phyloP scores from a whole-genome alignment of 2,329 filamentous ascomycete species.

The Cladophialophora carrionii region DNA sequence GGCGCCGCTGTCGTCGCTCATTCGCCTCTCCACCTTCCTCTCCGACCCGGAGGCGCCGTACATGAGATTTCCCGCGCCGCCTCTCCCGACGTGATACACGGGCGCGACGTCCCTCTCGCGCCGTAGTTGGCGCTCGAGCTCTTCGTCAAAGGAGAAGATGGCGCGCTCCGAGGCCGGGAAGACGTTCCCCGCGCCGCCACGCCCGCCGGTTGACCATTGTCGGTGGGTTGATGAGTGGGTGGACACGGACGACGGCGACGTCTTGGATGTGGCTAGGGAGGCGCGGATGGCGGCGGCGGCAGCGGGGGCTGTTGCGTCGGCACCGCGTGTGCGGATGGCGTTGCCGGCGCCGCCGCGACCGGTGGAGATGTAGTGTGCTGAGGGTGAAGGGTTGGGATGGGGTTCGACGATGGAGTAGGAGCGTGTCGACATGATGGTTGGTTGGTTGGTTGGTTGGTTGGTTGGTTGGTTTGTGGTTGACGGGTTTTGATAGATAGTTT shows the following conservation, averaged over 20 bases:
- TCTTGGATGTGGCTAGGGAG: slow-evolving; percentile 42
- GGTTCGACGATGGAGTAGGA: slow-evolving; percentile 64
- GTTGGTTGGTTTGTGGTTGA: slow-evolving; percentile 11
- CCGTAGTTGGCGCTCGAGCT: slow-evolving; percentile 61
- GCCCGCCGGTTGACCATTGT: slow-evolving; percentile 51
- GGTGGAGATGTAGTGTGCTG: slow-evolving; percentile 53
- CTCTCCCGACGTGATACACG: slow-evolving; percentile 66
- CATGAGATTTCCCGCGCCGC: slow-evolving; percentile 60
- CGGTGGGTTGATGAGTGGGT: slow-evolving; percentile 45
- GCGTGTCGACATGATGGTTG: slow-evolving; percentile 27
- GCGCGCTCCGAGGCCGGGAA: slow-evolving; percentile 55
- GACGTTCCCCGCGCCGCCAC: slow-evolving; percentile 61
- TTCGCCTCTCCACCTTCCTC: slow-evolving; percentile 9
- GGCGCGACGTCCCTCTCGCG: slow-evolving; percentile 59
- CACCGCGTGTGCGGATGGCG: slow-evolving; percentile 57
- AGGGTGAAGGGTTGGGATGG: slow-evolving; percentile 57
- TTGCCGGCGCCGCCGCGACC: slow-evolving; percentile 69
- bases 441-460: slow-evolving; percentile 15
- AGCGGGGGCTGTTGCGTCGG: slow-evolving; percentile 51
- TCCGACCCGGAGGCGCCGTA: neutral
- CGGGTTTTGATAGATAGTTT: neutral
- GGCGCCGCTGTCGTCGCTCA: slow-evolving; percentile 24
- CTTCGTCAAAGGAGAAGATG: slow-evolving; percentile 70
- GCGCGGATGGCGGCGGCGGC: slow-evolving; percentile 50
- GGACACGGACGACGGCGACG: neutral